These are phyloP conservation scores for Colletotrichum sp. DNA, from an alignment of 2,329 filamentous ascomycete species.

Conservation along the genomic window DNA sequence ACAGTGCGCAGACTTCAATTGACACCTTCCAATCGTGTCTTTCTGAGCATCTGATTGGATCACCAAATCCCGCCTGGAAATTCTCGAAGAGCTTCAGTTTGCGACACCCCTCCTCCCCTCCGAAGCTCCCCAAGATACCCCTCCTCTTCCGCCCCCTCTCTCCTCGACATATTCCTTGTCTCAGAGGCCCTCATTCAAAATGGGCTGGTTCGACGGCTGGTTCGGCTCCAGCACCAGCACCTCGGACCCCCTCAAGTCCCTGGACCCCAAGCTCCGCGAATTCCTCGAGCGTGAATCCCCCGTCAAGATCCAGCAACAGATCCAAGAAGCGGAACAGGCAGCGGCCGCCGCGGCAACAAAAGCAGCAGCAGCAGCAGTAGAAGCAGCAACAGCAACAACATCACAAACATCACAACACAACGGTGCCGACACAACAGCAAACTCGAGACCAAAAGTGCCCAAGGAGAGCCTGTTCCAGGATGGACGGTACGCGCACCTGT, in stretches of 20 bases:
- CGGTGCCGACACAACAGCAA: not conserved
- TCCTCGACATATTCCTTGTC: no score
- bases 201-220: constrained; percentile 62
- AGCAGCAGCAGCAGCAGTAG: constrained; percentile 20
- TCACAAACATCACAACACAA: not conserved
- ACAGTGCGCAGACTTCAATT: not conserved
- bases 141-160: not conserved
- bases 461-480: constrained; percentile 60
- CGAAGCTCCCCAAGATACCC: not conserved
- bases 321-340: constrained; percentile 4
- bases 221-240: constrained; percentile 54
- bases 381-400: constrained; percentile 18
- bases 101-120: not conserved
- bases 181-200: constrained; percentile 29
- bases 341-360: constrained; percentile 20
- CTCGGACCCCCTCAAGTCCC: constrained; percentile 68
- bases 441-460: constrained; percentile 41
- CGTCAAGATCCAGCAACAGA: constrained; percentile 61
- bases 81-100: constrained; percentile 17
- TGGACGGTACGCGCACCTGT: constrained; percentile 80
- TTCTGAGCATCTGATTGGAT: constrained; percentile 17
- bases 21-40: not conserved
- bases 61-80: not conserved
- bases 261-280: constrained; percentile 83
- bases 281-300: constrained; percentile 86